Evolutionary conservation across 2,329 filamentous ascomycete species (phyloP), one percentile per base, ranked within the genome.

Genomic region (Reticulascus tulasneorum): DNA sequence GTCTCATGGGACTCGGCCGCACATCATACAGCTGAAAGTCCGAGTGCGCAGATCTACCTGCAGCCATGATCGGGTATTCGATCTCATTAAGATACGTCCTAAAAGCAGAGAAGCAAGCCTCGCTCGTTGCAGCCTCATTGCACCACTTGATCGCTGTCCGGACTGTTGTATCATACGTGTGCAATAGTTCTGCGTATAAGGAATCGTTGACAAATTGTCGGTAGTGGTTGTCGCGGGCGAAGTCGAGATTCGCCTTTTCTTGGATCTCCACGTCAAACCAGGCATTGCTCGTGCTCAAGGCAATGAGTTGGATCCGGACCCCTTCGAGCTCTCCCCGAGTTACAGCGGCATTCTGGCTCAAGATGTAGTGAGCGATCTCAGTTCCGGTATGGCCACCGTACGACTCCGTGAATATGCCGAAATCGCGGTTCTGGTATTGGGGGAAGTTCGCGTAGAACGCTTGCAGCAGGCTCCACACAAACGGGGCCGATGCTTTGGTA

Each of bases 401-500:
- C 0, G 67, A 72, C 44, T 71, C 64, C 6, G 71, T 67, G 34
- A 70, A 75, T 35, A 79, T 62, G 5, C 69, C 67, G 39, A 77
- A 71, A 40, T 80, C 71, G 27, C 72, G 70, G 4, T 71, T 71
- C 51, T 74, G 68, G 50, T 84, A 83, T 20, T 69, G 66, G 0
- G 77, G 79, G 39, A 85, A 85, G 20, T 77, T 71, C 5, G 73
- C 65, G 36, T 79, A 77, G 66, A 80, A 86, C 2, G 69, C 67
- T 50, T 79, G 75, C 30, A 77, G 53, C n/a, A 79, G 58, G 4
- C 62, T 67, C 75, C 74, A 79, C n/a, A 79, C 64, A 31, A 63
- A 63, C 1, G 63, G 62, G 4, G 70, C 68, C 9, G 70, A 69
- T 4, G 60, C 63, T 9, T 59, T 56, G 4, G 69, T 73, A 18